Evolutionary conservation across 306 rosid genomes (phyloP), one percentile per base, ranked within the genome.

Genomic region (Castanopsis chinensis): DNA sequence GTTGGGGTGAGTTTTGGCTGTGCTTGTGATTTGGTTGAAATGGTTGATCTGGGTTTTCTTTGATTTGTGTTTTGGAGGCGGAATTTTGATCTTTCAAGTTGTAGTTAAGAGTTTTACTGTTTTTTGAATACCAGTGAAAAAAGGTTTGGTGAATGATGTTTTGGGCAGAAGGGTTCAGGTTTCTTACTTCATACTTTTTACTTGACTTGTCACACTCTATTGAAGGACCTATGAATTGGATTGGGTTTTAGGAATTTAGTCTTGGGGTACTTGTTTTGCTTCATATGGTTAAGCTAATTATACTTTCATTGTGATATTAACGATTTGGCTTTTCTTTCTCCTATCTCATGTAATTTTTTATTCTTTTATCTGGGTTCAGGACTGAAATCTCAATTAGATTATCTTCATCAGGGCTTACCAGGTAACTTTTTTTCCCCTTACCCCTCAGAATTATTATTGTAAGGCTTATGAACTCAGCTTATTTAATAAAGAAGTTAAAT

Each of bases 331-430:
- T 79, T 59, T 57, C 33, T 74, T 75, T 3, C 27, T 21, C 75
- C 55, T 69, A 72, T 55, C 75, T 70, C 57, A 76, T 71, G 78
- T 78, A 30, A 6, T 77, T 30, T 12, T 72, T 80, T 2, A 33
- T 41, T 76, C 35, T 41, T 51, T 60, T 30, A 61, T 79, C 37
- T 85, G 81, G 88, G 79, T 78, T 80, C 87, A 95, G 99, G 98
- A 64, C 89, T 88, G 77, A 88, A 93, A 81, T 70, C 92, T 28
- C 99, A 91, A 71, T 82, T 96, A 92, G 99, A 96, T 81, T 90
- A 89, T 89, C 93, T 96, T 60, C 94, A 89, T 78, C 99, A 87
- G 83, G 89, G 97, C 79, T 90, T 96, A 84, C 93, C 98, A 86
- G 99, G 99, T 96, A 84, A 85, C 54, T 45, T 45, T 79, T 51